These are phyloP conservation scores for Pythium sukuiense DNA, from an alignment of 352 stramenopile genomes.

Conservation along the genomic window DNA sequence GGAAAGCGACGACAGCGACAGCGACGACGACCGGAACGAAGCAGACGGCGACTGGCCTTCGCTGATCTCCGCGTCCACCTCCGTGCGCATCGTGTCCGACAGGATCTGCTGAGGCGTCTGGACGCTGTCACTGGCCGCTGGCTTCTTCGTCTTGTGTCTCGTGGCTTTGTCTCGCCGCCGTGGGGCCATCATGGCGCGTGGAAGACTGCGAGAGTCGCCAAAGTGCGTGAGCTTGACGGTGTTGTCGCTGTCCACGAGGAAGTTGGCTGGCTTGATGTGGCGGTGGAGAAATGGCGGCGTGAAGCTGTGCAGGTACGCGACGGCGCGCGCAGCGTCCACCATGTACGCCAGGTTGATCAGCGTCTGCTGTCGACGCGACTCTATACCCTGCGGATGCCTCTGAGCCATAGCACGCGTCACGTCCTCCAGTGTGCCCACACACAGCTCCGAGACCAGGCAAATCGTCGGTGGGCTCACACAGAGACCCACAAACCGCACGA, in stretches of 20 bases:
- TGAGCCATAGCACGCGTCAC: constrained; percentile 29
- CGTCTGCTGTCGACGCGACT: constrained; percentile 45
- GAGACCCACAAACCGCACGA: constrained; percentile 78
- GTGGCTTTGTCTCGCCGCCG: neutral
- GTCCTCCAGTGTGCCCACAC: constrained; percentile 50
- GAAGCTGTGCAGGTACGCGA: constrained; percentile 76
- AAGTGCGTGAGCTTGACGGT: constrained; percentile 34
- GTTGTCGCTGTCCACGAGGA: constrained; percentile 40
- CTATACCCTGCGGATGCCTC: constrained; percentile 22
- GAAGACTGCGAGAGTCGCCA: constrained; percentile 31
- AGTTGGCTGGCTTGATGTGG: constrained; percentile 79
- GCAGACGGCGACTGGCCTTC: neutral
- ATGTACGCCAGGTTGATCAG: constrained; percentile 60
- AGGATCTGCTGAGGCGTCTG: neutral
- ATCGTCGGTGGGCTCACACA: constrained; percentile 71
- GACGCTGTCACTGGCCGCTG: neutral
- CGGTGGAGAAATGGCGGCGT: constrained; percentile 62
- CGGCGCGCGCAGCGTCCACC: constrained; percentile 52
- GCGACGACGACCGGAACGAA: neutral
- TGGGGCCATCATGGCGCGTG: constrained; percentile 7
- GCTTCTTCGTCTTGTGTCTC: neutral
- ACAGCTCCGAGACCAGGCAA: constrained; percentile 70
- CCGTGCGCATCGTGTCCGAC: neutral
- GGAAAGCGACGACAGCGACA: neutral
- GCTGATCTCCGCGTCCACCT: neutral